Base-by-base conservation (phyloP, 176 grass and related monocot species). In the Phoenix roebelenii region DNA sequence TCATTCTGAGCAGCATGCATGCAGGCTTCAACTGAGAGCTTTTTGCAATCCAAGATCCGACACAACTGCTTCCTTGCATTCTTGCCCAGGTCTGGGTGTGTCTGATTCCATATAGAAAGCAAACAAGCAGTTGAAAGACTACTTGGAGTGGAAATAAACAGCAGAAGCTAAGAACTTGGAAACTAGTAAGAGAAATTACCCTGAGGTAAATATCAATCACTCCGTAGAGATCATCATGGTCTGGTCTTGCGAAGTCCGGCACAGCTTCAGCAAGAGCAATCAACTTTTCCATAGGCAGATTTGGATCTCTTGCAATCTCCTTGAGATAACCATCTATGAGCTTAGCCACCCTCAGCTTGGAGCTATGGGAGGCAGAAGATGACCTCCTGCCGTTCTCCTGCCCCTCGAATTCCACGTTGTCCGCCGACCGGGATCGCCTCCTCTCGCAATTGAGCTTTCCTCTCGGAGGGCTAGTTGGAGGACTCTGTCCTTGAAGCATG, bases 1-100 rank as follows among this genome's bases (percentile, higher is more conserved):
- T 93, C 88, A 52, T 98, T 98, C 80, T 89, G 88, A n/a, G 85
- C 88, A 16, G 94, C 94, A 66, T 98, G 85, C 71, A 84, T 53
- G 74, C 88, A 89, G 55, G 85, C 82, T 67, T 92, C 86, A 26
- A 93, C 71, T 7, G 94, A 93, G 63, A 98, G 85, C 59, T 83
- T 98, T 72, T 86, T 86, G 88, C 88, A 98, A 54, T 93, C 84
- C 30, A 98, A 60, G 58, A 86, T 74, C 49, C 85, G 72, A 67
- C 94, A 93, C 23, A 98, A 22, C 59, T 76, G 74, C 64, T 98
- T 98, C 35, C 88, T 69, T 0, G 67, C 73, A 55, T 57, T 83
- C 77, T 98, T 98, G 82, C 81, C 81, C 67, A 93, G 80, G 53
- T 80, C 76, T 5, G 85, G 79, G 63, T 98, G 94, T 52, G 71